Base-by-base conservation (phyloP, 2,329 filamentous ascomycete genomes). In the Epichloe gansuensis region DNA sequence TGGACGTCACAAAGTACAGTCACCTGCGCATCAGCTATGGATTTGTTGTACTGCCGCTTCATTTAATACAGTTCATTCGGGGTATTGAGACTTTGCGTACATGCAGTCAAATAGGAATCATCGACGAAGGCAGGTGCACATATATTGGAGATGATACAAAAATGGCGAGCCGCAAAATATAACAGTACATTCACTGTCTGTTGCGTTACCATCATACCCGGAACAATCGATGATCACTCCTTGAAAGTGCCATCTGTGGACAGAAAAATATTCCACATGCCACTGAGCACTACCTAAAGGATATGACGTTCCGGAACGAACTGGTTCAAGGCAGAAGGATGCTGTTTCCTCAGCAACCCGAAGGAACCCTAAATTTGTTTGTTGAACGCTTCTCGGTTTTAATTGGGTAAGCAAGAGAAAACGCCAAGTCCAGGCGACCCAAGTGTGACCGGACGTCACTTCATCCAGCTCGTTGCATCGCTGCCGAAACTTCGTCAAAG, bases 351-450 rank as follows among this genome's bases (percentile, higher is more conserved):
- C 28, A 31, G 28, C 28, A 4, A 31, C 28, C 9, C 28, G 8
- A 31, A 9, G 28, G 28, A 31, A 4, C 28, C 8, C 28, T 31
- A 80, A 80, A 80, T 81, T 80, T 80, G 70, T 74, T 21, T 79
- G 83, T 88, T 87, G 83, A 87, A 84, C 81, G 79, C 79, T 75
- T 73, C 72, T 77, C 83, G 81, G 3, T 31, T 31, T 31, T 86
- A 80, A 83, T 88, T 88, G 82, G 76, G 85, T 87, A 88, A 88
- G 88, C 85, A 81, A 84, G 77, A 78, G 80, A 85, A 77, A 81
- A 80, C 78, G 80, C 77, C 81, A 81, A 80, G 72, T 75, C 74
- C 73, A 77, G 75, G 77, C 79, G 77, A 83, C 77, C 78, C 80
- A 31, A 77, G 73, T 67, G 68, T 67, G 70, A 68, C 69, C 68